phyloP scores from a whole-genome alignment of 257 asterid genomes.

The Haberlea rhodopensis region DNA sequence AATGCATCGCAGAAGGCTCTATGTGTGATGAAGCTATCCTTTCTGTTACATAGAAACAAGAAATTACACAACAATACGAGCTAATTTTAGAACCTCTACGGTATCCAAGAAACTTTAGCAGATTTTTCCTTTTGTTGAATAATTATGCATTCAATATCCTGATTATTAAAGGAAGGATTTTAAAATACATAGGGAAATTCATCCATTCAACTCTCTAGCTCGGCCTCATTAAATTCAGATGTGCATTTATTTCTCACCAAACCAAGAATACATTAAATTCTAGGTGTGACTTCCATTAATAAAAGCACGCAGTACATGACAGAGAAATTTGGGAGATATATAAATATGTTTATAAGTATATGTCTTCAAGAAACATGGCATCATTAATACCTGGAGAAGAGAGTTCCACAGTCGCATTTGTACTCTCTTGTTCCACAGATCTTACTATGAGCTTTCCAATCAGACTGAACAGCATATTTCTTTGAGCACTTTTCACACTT shows the following conservation, averaged over 20 bases:
- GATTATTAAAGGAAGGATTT: neutral
- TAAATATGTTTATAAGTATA: too few relatives aligned
- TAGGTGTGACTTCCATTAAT: neutral
- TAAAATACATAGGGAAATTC: neutral
- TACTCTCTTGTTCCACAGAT: slow-evolving; percentile 93
- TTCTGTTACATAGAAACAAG: slow-evolving; percentile 40
- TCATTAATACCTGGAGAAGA: slow-evolving; percentile 73
- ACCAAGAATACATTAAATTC: slow-evolving; percentile 4
- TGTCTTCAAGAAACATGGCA: neutral
- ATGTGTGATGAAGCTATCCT: slow-evolving; percentile 92
- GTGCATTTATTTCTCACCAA: slow-evolving; percentile 26
- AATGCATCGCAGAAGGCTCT: slow-evolving; percentile 91
- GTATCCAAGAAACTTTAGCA: neutral
- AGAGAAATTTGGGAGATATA: neutral
- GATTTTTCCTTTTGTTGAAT: too few relatives aligned
- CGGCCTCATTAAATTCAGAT: slow-evolving; percentile 29
- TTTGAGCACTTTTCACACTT: slow-evolving; percentile 89
- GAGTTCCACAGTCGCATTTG: slow-evolving; percentile 93
- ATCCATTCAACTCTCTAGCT: neutral
- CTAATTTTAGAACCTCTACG: neutral
- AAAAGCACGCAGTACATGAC: slow-evolving; percentile 1
- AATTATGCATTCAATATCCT: neutral
- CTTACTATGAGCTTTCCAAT: slow-evolving; percentile 95
- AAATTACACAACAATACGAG: slow-evolving; percentile 8
- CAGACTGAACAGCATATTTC: slow-evolving; percentile 91